phyloP scores from a whole-genome alignment of 2,329 filamentous ascomycete species.

The Trichoderma oligosporum region DNA sequence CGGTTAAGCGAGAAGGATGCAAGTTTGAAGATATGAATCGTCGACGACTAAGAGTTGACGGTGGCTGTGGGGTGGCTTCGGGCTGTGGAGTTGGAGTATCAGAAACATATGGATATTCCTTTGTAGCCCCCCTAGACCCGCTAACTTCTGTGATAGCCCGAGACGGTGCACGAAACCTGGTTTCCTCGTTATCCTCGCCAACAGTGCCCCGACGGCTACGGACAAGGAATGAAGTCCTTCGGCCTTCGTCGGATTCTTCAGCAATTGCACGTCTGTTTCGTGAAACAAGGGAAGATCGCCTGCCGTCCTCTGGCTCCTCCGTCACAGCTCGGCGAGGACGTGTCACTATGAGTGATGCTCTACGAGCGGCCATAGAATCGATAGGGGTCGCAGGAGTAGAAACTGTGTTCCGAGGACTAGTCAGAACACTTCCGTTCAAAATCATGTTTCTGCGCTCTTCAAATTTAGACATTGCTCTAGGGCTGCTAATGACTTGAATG shows the following conservation, averaged over 20 bases:
- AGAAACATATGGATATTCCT: constrained; percentile 25
- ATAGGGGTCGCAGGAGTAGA: constrained; percentile 40
- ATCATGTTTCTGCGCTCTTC: constrained; percentile 52
- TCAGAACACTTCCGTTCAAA: constrained; percentile 42
- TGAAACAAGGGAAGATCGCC: constrained; percentile 44
- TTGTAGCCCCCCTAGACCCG: constrained; percentile 31
- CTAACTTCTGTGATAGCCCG: constrained; percentile 56
- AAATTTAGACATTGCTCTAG: constrained; percentile 47
- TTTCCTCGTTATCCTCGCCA: constrained; percentile 48
- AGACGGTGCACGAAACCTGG: constrained; percentile 53
- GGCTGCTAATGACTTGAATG: constrained; percentile 40
- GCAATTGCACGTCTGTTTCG: constrained; percentile 40
- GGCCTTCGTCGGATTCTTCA: constrained; percentile 47
- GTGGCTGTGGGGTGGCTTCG: constrained; percentile 36
- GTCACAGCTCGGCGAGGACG: constrained; percentile 46
- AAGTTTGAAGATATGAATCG: constrained; percentile 49
- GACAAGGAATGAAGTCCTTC: constrained; percentile 41
- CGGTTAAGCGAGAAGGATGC: constrained; percentile 43
- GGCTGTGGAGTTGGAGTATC: constrained; percentile 36
- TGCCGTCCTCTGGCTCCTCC: constrained; percentile 50
- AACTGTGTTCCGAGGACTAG: constrained; percentile 42
- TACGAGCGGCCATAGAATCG: constrained; percentile 40
- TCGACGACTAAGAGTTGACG: constrained; percentile 51
- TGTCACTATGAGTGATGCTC: constrained; percentile 50
- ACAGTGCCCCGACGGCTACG: constrained; percentile 46